Evolutionary conservation across 2,329 filamentous ascomycete genomes (phyloP).

Genomic region (Orbilia brochopaga): DNA sequence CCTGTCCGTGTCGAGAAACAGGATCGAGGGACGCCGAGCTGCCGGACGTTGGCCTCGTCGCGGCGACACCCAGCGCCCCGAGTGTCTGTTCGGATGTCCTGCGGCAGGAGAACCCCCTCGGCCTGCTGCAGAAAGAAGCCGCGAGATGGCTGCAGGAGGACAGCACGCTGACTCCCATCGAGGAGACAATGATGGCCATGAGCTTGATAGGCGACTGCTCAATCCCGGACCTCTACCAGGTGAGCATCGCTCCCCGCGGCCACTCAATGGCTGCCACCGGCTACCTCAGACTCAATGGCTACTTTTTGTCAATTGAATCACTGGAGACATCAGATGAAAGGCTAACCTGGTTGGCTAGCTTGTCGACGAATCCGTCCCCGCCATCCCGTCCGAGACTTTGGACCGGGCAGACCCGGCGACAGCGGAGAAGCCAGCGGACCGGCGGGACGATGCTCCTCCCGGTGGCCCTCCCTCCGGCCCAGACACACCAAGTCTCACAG

Average conservation of each 20-base stretch:
- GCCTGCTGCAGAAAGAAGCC: slow-evolving; percentile 18
- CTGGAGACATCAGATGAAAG: too few species aligned
- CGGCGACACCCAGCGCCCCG: slow-evolving; percentile 35
- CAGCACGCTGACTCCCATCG: slow-evolving; percentile 38
- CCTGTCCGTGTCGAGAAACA: slow-evolving; percentile 1
- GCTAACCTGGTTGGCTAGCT: slow-evolving; percentile 15
- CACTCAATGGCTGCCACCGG: too few species aligned
- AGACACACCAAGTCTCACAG: neutral
- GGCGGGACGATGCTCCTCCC: neutral
- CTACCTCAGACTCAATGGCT: too few species aligned
- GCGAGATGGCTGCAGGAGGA: slow-evolving; percentile 41
- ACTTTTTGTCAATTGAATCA: neutral
- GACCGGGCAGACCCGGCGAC: slow-evolving; percentile 30
- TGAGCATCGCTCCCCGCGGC: neutral
- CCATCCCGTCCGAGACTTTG: slow-evolving; percentile 34
- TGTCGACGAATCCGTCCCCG: slow-evolving; percentile 39
- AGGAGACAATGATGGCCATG: slow-evolving; percentile 49
- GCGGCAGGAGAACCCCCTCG: slow-evolving; percentile 12
- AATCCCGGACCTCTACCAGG: slow-evolving; percentile 40
- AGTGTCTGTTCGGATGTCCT: slow-evolving; percentile 16
- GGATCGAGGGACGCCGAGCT: slow-evolving; percentile 8
- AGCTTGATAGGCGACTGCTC: slow-evolving; percentile 43
- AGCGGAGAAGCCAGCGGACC: neutral
- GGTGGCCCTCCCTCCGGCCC: neutral
- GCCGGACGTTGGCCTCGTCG: slow-evolving; percentile 22